Percentiles rank a stretch among this genome's conserved stretches.
phyloP scores from a whole-genome alignment of 73 alveolate species.

The Paramecium sonneborni region DNA sequence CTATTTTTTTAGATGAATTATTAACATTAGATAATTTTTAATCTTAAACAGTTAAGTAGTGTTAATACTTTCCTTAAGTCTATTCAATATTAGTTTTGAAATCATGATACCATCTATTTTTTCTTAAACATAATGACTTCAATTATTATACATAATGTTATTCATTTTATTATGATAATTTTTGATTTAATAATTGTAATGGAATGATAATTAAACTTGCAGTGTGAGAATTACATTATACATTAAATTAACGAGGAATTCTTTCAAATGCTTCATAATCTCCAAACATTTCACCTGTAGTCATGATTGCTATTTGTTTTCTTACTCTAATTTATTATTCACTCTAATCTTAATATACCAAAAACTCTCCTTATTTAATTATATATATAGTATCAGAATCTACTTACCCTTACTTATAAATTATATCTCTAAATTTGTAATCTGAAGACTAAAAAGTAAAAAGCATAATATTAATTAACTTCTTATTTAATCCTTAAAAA shows the following conservation, averaged over 20 bases:
- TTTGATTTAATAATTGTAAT: background rate
- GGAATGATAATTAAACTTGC: background rate
- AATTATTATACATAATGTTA: background rate
- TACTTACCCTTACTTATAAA: background rate
- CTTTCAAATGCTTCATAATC: conserved; percentile 46
- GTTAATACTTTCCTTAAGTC: background rate
- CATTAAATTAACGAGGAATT: background rate
- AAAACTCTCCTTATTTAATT: conserved; percentile 26
- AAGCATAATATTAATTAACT: background rate
- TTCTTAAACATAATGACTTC: background rate
- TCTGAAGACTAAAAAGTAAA: background rate
- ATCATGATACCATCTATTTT: background rate
- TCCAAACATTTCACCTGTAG: conserved; percentile 30
- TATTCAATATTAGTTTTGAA: background rate
- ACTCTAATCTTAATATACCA: background rate
- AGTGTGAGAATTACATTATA: background rate
- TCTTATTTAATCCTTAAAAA: conserved; percentile 15
- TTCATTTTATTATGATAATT: background rate
- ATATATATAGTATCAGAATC: conserved; percentile 6
- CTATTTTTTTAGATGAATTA: background rate
- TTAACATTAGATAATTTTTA: background rate
- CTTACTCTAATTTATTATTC: background rate
- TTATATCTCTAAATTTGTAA: background rate
- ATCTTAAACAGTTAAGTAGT: background rate
- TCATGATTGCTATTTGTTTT: background rate